Evolutionary conservation across 139 green algal genomes (phyloP).

Genomic region (Dunaliella sp.): DNA sequence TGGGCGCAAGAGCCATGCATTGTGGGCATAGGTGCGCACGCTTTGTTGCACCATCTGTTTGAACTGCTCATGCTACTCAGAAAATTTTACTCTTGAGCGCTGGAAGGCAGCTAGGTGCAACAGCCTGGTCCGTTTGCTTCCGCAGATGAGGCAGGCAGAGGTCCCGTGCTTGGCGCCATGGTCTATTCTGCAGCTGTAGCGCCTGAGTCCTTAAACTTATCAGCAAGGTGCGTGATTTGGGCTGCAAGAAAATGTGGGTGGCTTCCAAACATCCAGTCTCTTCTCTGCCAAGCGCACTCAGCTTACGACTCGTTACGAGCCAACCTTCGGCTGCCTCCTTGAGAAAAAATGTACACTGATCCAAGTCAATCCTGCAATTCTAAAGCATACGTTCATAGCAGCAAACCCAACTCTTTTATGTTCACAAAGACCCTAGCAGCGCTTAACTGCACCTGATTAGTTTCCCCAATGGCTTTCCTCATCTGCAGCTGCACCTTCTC

Average conservation of each 20-base stretch:
- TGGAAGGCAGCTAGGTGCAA: background rate
- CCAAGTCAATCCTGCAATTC: background rate
- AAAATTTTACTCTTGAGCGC: background rate
- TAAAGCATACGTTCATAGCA: background rate
- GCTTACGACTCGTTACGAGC: background rate
- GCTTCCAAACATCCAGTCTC: too few relatives aligned
- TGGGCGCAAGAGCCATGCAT: background rate
- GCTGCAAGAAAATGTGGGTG: background rate
- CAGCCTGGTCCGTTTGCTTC: too few relatives aligned
- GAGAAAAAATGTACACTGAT: background rate
- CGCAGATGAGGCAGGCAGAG: slow-evolving; percentile 80
- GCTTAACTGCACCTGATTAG: too few relatives aligned
- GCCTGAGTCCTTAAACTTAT: slow-evolving; percentile 8
- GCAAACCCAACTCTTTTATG: too few relatives aligned
- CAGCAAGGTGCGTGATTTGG: background rate
- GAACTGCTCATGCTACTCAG: background rate
- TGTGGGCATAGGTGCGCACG: slow-evolving; percentile 7
- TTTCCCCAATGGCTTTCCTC: too few relatives aligned
- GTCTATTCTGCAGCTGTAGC: slow-evolving; percentile 64
- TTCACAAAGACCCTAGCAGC: too few relatives aligned
- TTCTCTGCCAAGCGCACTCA: background rate
- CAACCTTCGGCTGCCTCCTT: too few relatives aligned
- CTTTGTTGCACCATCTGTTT: background rate
- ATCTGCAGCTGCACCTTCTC: too few relatives aligned
- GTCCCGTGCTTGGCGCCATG: slow-evolving; percentile 90